Percentiles rank a stretch among this genome's conserved stretches.
Evolutionary conservation across 768 basidiomycete genomes (phyloP).

Genomic region (Daedaleopsis nitida): DNA sequence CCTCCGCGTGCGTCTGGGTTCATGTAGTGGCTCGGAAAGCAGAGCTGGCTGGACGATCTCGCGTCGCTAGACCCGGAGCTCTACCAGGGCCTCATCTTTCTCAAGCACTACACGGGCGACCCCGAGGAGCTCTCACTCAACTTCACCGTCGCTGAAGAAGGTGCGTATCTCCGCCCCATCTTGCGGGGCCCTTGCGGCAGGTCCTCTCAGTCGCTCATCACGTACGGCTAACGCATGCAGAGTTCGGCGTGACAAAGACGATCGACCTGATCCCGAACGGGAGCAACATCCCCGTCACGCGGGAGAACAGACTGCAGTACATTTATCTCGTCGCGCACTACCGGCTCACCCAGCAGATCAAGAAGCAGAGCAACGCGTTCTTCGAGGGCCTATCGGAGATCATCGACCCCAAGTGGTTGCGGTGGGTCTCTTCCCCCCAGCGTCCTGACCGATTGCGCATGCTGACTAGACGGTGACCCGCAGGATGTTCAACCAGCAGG

Average conservation of each 20-base stretch:
- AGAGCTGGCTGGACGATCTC: conserved; percentile 92
- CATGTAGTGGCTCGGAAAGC: conserved; percentile 83
- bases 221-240: conserved; percentile 37
- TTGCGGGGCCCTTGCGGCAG: too few species aligned
- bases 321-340: conserved; percentile 90
- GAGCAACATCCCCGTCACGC: conserved; percentile 80
- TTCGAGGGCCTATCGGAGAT: conserved; percentile 93
- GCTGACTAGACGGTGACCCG: background rate
- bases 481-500: conserved; percentile 98
- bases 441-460: too few species aligned
- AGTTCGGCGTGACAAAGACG: conserved; percentile 78
- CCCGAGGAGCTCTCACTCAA: conserved; percentile 88
- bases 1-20: background rate
- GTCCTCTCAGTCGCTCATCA: background rate
- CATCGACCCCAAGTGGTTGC: conserved; percentile 88
- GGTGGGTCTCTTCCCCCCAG: conserved; percentile 41
- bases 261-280: conserved; percentile 84
- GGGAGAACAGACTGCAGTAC: conserved; percentile 87
- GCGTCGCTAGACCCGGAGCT: conserved; percentile 89
- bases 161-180: conserved; percentile 40
- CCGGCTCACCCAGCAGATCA: conserved; percentile 87
- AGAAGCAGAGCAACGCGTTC: conserved; percentile 79
- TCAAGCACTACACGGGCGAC: conserved; percentile 89
- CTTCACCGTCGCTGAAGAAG: conserved; percentile 86
- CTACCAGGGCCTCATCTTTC: conserved; percentile 88